Base-by-base conservation (phyloP, 1,284 basidiomycete genomes). In the Anthracocystis setariae region DNA sequence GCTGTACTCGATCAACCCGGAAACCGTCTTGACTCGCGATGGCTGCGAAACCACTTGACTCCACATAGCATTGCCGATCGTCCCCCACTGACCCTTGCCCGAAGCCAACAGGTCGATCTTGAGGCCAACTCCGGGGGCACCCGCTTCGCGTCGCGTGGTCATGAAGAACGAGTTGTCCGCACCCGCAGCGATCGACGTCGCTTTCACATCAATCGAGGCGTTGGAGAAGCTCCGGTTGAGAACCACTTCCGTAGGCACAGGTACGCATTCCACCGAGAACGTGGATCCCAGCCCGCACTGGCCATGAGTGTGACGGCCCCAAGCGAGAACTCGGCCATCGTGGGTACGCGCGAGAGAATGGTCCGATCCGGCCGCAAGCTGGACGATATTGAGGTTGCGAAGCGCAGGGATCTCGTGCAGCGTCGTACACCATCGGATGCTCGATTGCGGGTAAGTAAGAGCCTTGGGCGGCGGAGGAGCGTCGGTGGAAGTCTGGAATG, bases 41-140 rank as follows among this genome's bases (percentile, higher is more conserved):
- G 92, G 93, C 42, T 86, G 86, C 29, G 89, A 87, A 71, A 91
- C 90, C 0, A 89, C 89, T 68, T 89, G 92, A 75, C 87, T 90
- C 85, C 88, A 94, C 43, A 87, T 82, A n/a, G 87, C 88, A 59
- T 92, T 93, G 0, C 94, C 94, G 3, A 97, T 86, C 3, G 91
- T 90, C 12, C 94, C 94, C 83, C 88, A 92, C 81, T 91, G 89
- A 66, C 94, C 86, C 89, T 92, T 85, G 0, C 94, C 94, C 69
- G 89, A 90, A 47, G 92, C 88, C 32, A 94, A 86, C 4, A 95
- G 80, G 74, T 96, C 93, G 32, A 81, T 70, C 72, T 73, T 64
- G 42, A 57, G 18, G 5, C 46, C 48, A 7, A 42, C 50, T 13
- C 53, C 56, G 17, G 37, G 8, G 1, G 24, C 46, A 12, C 46